Evolutionary conservation across 352 stramenopile genomes (phyloP), one percentile per base, ranked within the genome.

Genomic region (Pseudoperonospora humuli): DNA sequence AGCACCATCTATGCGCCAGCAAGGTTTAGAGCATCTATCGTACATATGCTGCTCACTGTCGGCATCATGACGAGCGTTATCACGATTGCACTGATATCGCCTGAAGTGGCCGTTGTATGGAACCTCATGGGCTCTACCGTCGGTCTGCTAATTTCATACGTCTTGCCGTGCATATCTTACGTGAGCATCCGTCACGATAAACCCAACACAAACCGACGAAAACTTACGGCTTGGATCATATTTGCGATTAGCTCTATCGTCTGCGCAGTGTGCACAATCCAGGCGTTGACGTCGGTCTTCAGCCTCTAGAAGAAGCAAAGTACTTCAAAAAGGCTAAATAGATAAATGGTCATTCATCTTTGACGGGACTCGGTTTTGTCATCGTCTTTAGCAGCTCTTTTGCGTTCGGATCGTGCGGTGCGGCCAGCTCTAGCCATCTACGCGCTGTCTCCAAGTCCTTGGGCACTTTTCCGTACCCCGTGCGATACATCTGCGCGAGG

Each of bases 51-150:
- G 21, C 57, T 91, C 14, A 95, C 83, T 17, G 27, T 90, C 5
- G 50, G 60, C 21, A 77, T 95, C 47, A 69, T 93, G 38, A 21
- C 43, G 8, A 53, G 76, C 33, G 72, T 67, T 21, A 75, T 86
- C 11, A 58, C 70, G 13, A 64, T 89, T 14, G 84, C 84, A 27
- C 64, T 93, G 7, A 52, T 86, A 7, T 61, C 79, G 18, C 82
- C 84, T 0, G 80, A 75, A 21, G 82, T 95, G 1, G 79, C 71
- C 11, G 72, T 93, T 5, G 83, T 95, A 25, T 95, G 82, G 84
- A 95, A 93, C 45, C 67, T 95, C 39, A 91, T 90, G 63, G 84
- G 84, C 27, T 89, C 71, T 18, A 93, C 83, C 0, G 81, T 95
- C 32, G 82, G 76, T 6, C 69, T 95, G 18, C 45, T 94, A 3